Conservation (phyloP, 1,284 basidiomycete species). For the Cryptococcus depauperatus region DNA sequence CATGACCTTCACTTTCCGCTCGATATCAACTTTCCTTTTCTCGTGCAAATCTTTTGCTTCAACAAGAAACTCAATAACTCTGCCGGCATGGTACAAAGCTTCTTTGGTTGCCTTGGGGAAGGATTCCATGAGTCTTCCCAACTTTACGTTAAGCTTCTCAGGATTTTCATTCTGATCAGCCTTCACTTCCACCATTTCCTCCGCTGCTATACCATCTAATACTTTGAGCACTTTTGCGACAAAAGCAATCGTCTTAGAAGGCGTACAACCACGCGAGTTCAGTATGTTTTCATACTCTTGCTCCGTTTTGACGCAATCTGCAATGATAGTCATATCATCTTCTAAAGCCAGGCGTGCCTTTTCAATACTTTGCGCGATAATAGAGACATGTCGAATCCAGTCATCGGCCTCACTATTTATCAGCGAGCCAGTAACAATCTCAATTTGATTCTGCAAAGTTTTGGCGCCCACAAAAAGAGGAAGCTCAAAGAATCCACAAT, state of each 20-base stretch:
- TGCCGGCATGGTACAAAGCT: constrained; percentile 26
- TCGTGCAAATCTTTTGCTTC: constrained; percentile 36
- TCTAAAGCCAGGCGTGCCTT: constrained; percentile 32
- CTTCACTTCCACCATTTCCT: constrained; percentile 31
- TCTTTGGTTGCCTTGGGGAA: constrained; percentile 37
- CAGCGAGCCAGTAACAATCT: constrained; percentile 28
- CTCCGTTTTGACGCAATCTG: constrained; percentile 28
- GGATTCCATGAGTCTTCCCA: constrained; percentile 16
- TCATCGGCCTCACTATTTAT: constrained; percentile 32
- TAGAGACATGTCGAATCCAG: constrained; percentile 42
- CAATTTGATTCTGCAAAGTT: constrained; percentile 28
- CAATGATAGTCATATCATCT: constrained; percentile 35
- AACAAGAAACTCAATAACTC: constrained; percentile 34
- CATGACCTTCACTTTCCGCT: constrained; percentile 37
- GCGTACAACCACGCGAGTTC: constrained; percentile 21
- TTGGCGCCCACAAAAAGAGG: no score
- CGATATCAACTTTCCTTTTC: constrained; percentile 35
- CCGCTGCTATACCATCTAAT: constrained; percentile 39
- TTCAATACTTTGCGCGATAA: constrained; percentile 38
- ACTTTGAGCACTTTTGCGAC: constrained; percentile 40
- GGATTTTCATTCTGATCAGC: constrained; percentile 7
- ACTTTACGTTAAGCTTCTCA: constrained; percentile 17
- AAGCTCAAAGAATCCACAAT: no score
- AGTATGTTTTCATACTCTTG: constrained; percentile 31
- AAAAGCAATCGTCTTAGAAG: constrained; percentile 30